Evolutionary conservation across 371 early-diverging fungal genomes (phyloP).

Genomic region (Mortierella sp.): DNA sequence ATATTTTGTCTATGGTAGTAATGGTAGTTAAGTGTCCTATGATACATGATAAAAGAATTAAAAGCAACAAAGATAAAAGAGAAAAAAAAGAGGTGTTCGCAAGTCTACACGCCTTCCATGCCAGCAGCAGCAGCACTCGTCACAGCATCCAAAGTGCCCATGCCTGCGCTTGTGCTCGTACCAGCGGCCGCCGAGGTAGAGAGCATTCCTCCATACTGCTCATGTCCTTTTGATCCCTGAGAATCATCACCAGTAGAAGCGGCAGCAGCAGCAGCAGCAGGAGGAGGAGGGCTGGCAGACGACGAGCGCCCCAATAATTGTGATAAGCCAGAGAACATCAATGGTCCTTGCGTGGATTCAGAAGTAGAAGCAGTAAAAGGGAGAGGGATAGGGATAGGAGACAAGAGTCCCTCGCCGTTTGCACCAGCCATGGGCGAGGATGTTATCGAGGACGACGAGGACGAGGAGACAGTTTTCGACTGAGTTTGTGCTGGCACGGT

Average conservation of each 20-base stretch:
- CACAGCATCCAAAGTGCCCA: constrained; percentile 19
- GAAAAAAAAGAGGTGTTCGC: background rate
- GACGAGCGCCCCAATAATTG: constrained; percentile 8
- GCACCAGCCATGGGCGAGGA: background rate
- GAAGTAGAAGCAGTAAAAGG: background rate
- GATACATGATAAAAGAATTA: background rate
- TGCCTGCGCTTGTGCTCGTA: constrained; percentile 14
- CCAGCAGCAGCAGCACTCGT: constrained; percentile 30
- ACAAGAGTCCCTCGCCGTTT: background rate
- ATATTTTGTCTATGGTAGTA: background rate
- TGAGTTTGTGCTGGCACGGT: background rate
- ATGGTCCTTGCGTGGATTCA: background rate
- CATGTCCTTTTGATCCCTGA: background rate
- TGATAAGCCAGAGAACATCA: constrained; percentile 17
- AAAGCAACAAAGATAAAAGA: background rate
- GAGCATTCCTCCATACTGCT: background rate
- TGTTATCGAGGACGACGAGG: background rate
- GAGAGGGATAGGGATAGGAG: background rate
- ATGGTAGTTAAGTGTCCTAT: background rate
- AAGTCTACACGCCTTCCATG: constrained; percentile 23
- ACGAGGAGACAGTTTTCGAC: background rate
- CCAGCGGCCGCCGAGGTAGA: background rate
- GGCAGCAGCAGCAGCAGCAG: background rate
- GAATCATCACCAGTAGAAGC: background rate
- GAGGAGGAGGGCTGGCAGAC: background rate